Base-by-base conservation (phyloP, 1,139 yeast species). In the Yamadazyma triangularis region DNA sequence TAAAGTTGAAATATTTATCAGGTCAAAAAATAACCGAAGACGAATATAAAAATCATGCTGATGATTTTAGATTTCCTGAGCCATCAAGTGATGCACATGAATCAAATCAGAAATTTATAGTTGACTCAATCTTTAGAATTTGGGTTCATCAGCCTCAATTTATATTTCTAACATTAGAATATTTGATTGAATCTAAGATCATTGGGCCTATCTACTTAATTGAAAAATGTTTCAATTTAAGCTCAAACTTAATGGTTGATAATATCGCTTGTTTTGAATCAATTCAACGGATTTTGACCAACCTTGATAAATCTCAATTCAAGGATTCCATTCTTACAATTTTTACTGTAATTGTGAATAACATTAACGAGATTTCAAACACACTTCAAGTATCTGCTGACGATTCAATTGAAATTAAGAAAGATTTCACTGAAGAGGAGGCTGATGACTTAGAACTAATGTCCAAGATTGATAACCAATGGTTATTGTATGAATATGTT, bases 141-240 rank as follows among this genome's bases (percentile, higher is more conserved):
- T 88, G 96, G 96, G 69, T 75, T 32, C 75, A 75, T 38, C 87
- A 84, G 47, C 91, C 95, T 0, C 85, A 87, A 55, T 84, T 83
- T 35, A 89, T 87, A 2, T 80, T 75, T 41, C 65, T 86, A 43
- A 77, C 86, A 12, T 63, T 83, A 45, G 87, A 78, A 45, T 76
- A 73, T 39, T 70, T 81, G 48, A 72, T 73, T 39, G 77, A 71
- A 34, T 68, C 66, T 41, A 71, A 62, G 15, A 57, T 79, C 15
- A 48, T 79, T 28, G 50, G 62, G 16, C 60, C 75, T 4, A 54
- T 53, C 23, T 53, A 64, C 25, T 57, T 76, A 33, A 48, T 74
- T 20, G 55, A 61, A 25, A 70, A 67, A 41, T 58, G 73, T 8
- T 68, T 79, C 34, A 51, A 52, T 13, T 36, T 54, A 35, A 48